Conservation (phyloP, 1,139 yeast species). For the Saccharomycopsis hybrid region DNA sequence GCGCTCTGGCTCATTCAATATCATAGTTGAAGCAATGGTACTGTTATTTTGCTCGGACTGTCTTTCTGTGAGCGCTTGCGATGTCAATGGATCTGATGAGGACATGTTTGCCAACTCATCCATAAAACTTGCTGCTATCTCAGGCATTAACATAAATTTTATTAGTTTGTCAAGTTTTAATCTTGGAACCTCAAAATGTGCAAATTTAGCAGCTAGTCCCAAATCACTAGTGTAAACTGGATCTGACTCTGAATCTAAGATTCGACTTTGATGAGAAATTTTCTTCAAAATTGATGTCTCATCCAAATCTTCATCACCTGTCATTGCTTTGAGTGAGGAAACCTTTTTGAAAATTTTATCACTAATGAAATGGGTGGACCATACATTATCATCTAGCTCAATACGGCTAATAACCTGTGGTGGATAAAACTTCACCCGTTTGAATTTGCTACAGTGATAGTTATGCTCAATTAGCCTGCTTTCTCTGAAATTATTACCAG, state of each 20-base stretch:
- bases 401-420: constrained; percentile 27
- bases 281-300: constrained; percentile 21
- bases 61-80: too few relatives aligned
- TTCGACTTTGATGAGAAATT: constrained; percentile 34
- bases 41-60: too few relatives aligned
- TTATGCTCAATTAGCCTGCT: too few relatives aligned
- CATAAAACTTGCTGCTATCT: too few relatives aligned
- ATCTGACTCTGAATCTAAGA: constrained; percentile 34
- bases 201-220: constrained; percentile 36
- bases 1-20: too few relatives aligned
- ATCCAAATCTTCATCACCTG: constrained; percentile 33
- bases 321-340: constrained; percentile 39
- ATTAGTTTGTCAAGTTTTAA: too few relatives aligned
- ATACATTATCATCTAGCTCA: constrained; percentile 43
- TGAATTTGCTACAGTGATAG: neutral
- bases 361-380: constrained; percentile 45
- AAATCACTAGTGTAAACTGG: constrained; percentile 37
- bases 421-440: constrained; percentile 19
- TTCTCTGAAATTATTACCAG: too few relatives aligned
- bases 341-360: constrained; percentile 44
- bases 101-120: neutral
- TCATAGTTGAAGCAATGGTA: neutral
- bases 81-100: neutral
- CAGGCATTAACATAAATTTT: too few relatives aligned
- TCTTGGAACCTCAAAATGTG: constrained; percentile 26